A percentile compares a stretch with the other conserved stretches of the same genome.
Conservation (phyloP, 768 basidiomycete species). For the Udeniomyces megalosporus region DNA sequence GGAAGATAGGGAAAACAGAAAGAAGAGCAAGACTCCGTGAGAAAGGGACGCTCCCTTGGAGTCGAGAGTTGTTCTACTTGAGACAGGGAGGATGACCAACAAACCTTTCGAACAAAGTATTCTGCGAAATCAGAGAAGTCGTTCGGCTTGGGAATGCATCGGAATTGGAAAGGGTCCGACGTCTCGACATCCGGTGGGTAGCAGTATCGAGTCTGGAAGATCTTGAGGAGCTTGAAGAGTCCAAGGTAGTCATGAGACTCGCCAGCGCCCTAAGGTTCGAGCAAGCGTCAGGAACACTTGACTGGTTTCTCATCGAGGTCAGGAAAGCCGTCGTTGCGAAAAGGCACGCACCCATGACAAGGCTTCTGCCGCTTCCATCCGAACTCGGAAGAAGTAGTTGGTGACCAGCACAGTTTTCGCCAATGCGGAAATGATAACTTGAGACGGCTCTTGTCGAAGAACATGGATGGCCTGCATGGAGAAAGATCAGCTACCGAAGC, state of each 20-base stretch:
- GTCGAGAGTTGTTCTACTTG: not conserved
- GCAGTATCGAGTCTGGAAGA: constrained; percentile 79
- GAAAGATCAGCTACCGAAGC: not conserved
- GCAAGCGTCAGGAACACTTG: too few relatives aligned
- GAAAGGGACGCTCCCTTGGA: too few relatives aligned
- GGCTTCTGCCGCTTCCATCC: constrained; percentile 80
- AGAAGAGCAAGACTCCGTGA: not conserved
- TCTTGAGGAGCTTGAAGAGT: constrained; percentile 86
- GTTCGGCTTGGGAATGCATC: constrained; percentile 86
- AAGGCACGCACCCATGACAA: constrained; percentile 47
- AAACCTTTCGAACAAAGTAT: constrained; percentile 86
- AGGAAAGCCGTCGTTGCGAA: not conserved
- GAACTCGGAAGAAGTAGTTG: constrained; percentile 90
- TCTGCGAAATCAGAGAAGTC: constrained; percentile 81
- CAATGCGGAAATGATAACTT: constrained; percentile 44
- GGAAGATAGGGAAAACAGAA: not conserved
- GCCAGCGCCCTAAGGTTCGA: too few relatives aligned
- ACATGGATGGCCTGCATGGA: constrained; percentile 73
- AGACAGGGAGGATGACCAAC: not conserved
- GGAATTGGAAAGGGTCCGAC: constrained; percentile 66
- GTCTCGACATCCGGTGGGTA: constrained; percentile 39
- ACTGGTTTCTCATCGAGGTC: not conserved
- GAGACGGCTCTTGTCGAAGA: constrained; percentile 36
- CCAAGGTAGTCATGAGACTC: constrained; percentile 59
- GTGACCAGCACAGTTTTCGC: constrained; percentile 86